These are phyloP conservation scores for Moniliophthora roreri DNA, from an alignment of 1,284 basidiomycete genomes.

Conservation along the genomic window DNA sequence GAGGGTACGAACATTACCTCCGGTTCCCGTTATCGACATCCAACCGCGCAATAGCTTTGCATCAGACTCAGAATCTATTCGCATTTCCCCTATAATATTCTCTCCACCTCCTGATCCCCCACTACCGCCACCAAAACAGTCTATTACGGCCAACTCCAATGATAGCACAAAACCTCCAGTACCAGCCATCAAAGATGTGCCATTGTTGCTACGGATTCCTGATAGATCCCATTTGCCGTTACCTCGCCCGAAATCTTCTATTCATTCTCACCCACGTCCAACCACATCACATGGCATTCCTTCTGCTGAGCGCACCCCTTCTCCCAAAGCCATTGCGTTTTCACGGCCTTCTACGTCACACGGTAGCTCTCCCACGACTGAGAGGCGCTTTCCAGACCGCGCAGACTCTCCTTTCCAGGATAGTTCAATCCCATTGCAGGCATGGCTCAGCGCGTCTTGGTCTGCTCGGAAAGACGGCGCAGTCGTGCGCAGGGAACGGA, in stretches of 20 bases:
- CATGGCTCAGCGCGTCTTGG: constrained; percentile 7
- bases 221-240: not conserved
- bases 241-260: not conserved
- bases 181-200: not conserved
- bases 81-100: not conserved
- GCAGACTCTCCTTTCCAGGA: constrained; percentile 13
- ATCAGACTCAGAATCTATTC: not conserved
- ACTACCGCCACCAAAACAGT: not conserved
- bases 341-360: not conserved
- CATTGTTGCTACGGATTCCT: too few species aligned
- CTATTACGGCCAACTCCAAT: not conserved
- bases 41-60: not conserved
- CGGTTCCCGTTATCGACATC: not conserved
- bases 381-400: not conserved
- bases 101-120: not conserved
- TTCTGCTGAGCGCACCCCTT: not conserved
- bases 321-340: not conserved
- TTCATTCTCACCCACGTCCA: not conserved
- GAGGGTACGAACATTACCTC: not conserved
- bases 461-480: not conserved
- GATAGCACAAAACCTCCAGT: not conserved
- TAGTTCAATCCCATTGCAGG: constrained; percentile 2
- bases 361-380: not conserved
- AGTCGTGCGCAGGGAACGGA: not conserved
- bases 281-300: not conserved